Evolutionary conservation across 495 filamentous ascomycete species (phyloP).

Genomic region (Xylaria castorea): DNA sequence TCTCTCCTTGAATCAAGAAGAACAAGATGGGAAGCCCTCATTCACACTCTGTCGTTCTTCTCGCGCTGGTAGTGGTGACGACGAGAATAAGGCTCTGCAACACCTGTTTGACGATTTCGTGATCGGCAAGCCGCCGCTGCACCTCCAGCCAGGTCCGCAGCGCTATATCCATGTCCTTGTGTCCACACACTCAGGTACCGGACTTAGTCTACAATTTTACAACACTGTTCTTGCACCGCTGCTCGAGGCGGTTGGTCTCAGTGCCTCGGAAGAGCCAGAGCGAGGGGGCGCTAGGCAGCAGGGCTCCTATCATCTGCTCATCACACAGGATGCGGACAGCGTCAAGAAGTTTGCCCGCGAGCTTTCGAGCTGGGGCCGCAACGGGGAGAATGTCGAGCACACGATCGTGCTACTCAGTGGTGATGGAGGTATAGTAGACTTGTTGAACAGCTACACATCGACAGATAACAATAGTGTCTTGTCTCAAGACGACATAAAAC

Average conservation of each 20-base stretch:
- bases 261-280: constrained; percentile 13
- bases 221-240: constrained; percentile 63
- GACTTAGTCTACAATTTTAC: constrained; percentile 64
- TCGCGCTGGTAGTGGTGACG: neutral
- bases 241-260: constrained; percentile 48
- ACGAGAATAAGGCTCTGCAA: neutral
- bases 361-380: constrained; percentile 48
- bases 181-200: constrained; percentile 75
- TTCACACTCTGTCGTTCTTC: neutral
- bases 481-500: neutral
- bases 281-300: constrained; percentile 13
- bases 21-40: constrained; percentile 1
- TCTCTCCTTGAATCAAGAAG: constrained; percentile 9
- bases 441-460: constrained; percentile 64
- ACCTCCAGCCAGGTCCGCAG: constrained; percentile 40
- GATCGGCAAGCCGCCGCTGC: constrained; percentile 39
- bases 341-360: constrained; percentile 65
- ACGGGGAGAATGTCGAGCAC: constrained; percentile 21
- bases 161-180: constrained; percentile 67
- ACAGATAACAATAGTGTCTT: neutral
- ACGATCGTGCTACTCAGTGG: constrained; percentile 81
- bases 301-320: constrained; percentile 52
- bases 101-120: constrained; percentile 32
- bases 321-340: constrained; percentile 65
- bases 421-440: constrained; percentile 82